phyloP scores from a whole-genome alignment of 192 early-diverging fungal species.

The Entophlyctis luteolus region DNA sequence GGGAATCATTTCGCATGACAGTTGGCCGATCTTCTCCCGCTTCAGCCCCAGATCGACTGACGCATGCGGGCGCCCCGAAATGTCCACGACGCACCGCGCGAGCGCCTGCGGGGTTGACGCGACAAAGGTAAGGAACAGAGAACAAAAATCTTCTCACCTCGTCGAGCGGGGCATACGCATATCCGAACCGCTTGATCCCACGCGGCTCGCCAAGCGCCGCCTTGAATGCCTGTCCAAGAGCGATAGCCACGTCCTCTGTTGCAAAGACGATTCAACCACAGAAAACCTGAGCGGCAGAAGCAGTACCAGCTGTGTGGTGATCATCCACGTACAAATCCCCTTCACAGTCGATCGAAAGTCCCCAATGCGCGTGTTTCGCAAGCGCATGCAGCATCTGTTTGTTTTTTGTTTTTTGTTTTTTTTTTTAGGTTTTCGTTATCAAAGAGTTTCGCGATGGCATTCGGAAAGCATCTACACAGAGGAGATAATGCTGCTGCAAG shows the following conservation, averaged over 20 bases:
- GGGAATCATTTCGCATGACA: slow-evolving; percentile 98
- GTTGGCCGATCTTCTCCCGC: slow-evolving; percentile 81
- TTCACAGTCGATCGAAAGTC: slow-evolving; percentile 73
- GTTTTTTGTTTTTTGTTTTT: too few species aligned
- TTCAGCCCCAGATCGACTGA: slow-evolving; percentile 81
- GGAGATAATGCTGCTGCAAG: too few species aligned
- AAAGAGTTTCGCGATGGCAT: too few species aligned
- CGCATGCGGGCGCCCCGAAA: slow-evolving; percentile 88
- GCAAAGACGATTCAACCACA: not conserved
- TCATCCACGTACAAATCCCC: slow-evolving; percentile 98
- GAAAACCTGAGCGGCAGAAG: too few species aligned
- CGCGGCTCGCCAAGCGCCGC: slow-evolving; percentile 85
- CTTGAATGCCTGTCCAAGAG: slow-evolving; percentile 90
- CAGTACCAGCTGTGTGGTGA: slow-evolving; percentile 81
- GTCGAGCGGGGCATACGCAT: slow-evolving; percentile 92
- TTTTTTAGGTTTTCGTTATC: too few species aligned
- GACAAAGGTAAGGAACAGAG: not conserved
- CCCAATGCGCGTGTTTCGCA: slow-evolving; percentile 94
- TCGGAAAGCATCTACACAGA: too few species aligned
- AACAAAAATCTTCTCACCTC: slow-evolving; percentile 50
- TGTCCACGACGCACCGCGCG: slow-evolving; percentile 90
- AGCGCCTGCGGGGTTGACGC: slow-evolving; percentile 58
- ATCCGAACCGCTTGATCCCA: slow-evolving; percentile 91
- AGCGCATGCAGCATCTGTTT: slow-evolving; percentile 96
- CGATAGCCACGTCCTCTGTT: slow-evolving; percentile 86